A percentile compares a stretch with the other conserved stretches of the same genome.
These are phyloP conservation scores for Ascochyta fabae DNA, from an alignment of 2,329 filamentous ascomycete genomes.

Conservation along the genomic window DNA sequence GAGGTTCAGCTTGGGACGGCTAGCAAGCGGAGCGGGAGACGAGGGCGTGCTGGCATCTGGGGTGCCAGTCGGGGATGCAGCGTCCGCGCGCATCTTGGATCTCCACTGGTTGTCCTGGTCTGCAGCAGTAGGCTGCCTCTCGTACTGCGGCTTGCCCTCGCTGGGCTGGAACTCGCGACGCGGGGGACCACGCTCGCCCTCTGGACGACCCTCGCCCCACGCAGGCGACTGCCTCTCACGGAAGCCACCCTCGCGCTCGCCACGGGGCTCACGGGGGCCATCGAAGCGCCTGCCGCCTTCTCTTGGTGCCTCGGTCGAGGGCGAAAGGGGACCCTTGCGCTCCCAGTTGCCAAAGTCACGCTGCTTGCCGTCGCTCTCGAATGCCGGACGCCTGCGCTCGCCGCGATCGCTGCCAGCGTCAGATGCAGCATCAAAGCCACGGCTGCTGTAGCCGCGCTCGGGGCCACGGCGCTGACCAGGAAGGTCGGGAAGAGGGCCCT, in stretches of 20 bases:
- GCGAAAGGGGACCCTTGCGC: slow-evolving; percentile 88
- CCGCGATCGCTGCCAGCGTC: slow-evolving; percentile 68
- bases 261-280: slow-evolving; percentile 50
- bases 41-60: slow-evolving; percentile 79
- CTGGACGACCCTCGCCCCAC: slow-evolving; percentile 73
- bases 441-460: slow-evolving; percentile 52
- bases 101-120: slow-evolving; percentile 96
- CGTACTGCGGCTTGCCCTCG: slow-evolving; percentile 65
- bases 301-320: slow-evolving; percentile 59
- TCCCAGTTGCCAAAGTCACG: slow-evolving; percentile 93
- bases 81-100: slow-evolving; percentile 85
- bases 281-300: slow-evolving; percentile 66
- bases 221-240: slow-evolving; percentile 64
- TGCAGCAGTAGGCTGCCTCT: slow-evolving; percentile 81
- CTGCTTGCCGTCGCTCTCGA: slow-evolving; percentile 74
- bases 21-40: slow-evolving; percentile 71
- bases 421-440: slow-evolving; percentile 61
- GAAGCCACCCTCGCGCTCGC: slow-evolving; percentile 10
- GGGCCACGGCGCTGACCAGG: slow-evolving; percentile 64
- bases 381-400: slow-evolving; percentile 70
- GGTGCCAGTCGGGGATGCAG: slow-evolving; percentile 69
- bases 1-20: slow-evolving; percentile 84
- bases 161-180: slow-evolving; percentile 69
- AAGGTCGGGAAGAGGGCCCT: slow-evolving; percentile 82
- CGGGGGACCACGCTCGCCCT: slow-evolving; percentile 80